Evolutionary conservation across 192 early-diverging fungal species (phyloP).

Genomic region (Radiomyces spectabilis): DNA sequence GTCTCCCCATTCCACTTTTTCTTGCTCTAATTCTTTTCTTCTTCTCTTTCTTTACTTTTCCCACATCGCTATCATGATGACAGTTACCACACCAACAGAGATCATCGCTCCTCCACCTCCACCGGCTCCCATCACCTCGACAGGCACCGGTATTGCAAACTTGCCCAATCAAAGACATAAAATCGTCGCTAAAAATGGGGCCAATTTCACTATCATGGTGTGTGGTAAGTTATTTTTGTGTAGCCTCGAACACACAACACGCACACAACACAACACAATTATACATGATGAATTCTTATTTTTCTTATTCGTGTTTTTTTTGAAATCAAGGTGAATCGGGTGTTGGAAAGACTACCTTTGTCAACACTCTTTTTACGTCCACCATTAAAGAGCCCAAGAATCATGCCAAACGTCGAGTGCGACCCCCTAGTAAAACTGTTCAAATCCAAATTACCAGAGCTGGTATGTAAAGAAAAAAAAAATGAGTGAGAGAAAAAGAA

Average conservation of each 20-base stretch:
- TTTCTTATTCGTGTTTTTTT: slow-evolving; percentile 8
- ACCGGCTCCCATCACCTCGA: slow-evolving; percentile 5
- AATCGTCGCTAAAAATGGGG: slow-evolving; percentile 95
- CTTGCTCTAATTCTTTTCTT: background rate
- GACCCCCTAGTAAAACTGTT: slow-evolving; percentile 88
- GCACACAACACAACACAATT: background rate
- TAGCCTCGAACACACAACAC: slow-evolving; percentile 2
- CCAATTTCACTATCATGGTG: slow-evolving; percentile 95
- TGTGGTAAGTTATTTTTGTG: slow-evolving; percentile 55
- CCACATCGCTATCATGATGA: background rate
- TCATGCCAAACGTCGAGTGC: slow-evolving; percentile 60
- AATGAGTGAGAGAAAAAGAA: too few species aligned
- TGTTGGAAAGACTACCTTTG: slow-evolving; percentile 97
- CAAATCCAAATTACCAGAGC: slow-evolving; percentile 96
- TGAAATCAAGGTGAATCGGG: slow-evolving; percentile 81
- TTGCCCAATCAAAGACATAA: slow-evolving; percentile 87
- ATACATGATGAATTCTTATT: slow-evolving; percentile 87
- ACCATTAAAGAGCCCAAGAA: slow-evolving; percentile 89
- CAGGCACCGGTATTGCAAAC: background rate
- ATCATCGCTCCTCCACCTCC: slow-evolving; percentile 26
- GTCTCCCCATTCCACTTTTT: background rate
- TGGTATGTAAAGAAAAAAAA: too few species aligned
- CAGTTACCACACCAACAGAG: slow-evolving; percentile 24
- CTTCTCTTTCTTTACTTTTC: background rate
- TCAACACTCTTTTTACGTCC: slow-evolving; percentile 98